Base-by-base conservation (phyloP, 169 alveolate genomes). In the Cryptosporidium felis region DNA sequence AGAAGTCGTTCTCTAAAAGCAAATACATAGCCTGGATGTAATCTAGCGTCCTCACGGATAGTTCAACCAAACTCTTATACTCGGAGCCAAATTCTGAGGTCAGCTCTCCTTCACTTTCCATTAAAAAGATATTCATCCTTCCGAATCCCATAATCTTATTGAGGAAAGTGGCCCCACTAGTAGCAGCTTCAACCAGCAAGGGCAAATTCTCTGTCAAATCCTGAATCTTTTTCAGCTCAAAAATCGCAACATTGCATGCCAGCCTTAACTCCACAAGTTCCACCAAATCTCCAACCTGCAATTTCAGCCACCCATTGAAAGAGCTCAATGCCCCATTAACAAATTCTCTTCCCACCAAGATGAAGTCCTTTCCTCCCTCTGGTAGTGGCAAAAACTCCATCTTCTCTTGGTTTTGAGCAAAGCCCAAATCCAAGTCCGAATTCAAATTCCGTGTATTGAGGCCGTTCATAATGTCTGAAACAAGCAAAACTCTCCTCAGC, bases 1-100 rank as follows among this genome's bases (percentile, higher is more conserved):
- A 66, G 60, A 81, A 81, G 36, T 53, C 47, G 10, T 62, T 81
- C 23, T 81, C 82, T 10, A 74, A 74, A 32, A 74, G 58, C 5
- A 74, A 0, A 36, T 74, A 74, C 12, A 74, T 23, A 23, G 58
- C 53, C 18, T 74, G 32, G 10, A 74, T 56, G 42, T 53, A 74
- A 12, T 74, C 36, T 12, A 53, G 14, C 14, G 82, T 74, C 28
- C n/a, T 4, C 10, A 42, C 32, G 6, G 67, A 49, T 40, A 36
- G 23, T 3, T 18, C 18, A 5, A 38, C 26, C 58, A 74, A 51
- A 18, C 18, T n/a, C 5, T 53, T 45, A 51, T 32, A 16, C 14
- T 21, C n/a, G n/a, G n/a, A n/a, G n/a, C n/a, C n/a, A n/a, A n/a
- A n/a, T n/a, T n/a, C n/a, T n/a, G n/a, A n/a, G n/a, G n/a, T n/a